phyloP scores from a whole-genome alignment of 306 rosid genomes.

The Comarum palustre region DNA sequence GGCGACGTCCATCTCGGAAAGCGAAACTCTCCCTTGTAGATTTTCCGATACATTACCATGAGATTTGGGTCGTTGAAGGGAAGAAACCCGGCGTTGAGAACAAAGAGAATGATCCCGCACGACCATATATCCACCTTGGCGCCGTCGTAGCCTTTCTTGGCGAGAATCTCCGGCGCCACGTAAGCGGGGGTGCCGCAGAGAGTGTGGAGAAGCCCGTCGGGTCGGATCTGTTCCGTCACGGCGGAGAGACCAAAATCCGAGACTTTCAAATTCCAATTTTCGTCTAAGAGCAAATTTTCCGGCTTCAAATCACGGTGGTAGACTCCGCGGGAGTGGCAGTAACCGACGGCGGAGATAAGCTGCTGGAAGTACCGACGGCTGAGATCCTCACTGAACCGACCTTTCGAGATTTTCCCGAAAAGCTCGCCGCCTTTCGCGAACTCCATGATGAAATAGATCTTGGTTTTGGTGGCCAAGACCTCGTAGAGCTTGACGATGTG shows the following conservation, averaged over 20 bases:
- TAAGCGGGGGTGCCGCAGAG: slow-evolving; percentile 86
- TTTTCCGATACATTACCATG: slow-evolving; percentile 55
- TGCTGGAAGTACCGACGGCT: slow-evolving; percentile 70
- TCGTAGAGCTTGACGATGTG: slow-evolving; percentile 57
- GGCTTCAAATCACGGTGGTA: slow-evolving; percentile 88
- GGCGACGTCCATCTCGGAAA: slow-evolving; percentile 53
- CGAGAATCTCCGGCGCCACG: slow-evolving; percentile 81
- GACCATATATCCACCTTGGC: slow-evolving; percentile 78
- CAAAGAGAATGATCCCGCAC: slow-evolving; percentile 68
- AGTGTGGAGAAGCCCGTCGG: slow-evolving; percentile 71
- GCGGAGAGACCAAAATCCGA: slow-evolving; percentile 85
- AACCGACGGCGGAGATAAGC: slow-evolving; percentile 61
- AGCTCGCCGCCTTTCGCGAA: slow-evolving; percentile 77
- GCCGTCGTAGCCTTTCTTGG: slow-evolving; percentile 72
- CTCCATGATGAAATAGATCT: slow-evolving; percentile 76
- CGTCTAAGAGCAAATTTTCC: slow-evolving; percentile 72
- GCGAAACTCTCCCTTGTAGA: slow-evolving; percentile 68
- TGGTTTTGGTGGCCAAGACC: slow-evolving; percentile 69
- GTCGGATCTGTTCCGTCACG: slow-evolving; percentile 40
- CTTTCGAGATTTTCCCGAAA: slow-evolving; percentile 38
- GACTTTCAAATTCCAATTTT: slow-evolving; percentile 50
- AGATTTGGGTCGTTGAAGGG: slow-evolving; percentile 66
- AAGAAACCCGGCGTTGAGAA: slow-evolving; percentile 48
- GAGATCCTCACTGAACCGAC: slow-evolving; percentile 52
- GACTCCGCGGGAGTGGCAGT: slow-evolving; percentile 66